These are phyloP conservation scores for Populus hybrid DNA, from an alignment of 441 rosid genomes.

Conservation along the genomic window DNA sequence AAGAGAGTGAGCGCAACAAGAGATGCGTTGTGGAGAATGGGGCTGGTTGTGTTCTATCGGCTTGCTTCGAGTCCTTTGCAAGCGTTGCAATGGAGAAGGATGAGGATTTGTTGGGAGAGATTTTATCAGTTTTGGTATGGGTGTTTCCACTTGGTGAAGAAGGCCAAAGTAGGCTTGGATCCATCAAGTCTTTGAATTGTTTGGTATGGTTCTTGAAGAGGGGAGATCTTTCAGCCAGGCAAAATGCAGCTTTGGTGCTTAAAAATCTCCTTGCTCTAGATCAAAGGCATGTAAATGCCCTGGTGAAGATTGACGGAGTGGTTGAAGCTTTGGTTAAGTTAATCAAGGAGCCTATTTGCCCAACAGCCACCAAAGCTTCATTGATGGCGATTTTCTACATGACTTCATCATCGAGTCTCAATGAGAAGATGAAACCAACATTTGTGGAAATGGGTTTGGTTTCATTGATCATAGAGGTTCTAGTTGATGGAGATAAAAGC, in stretches of 20 bases:
- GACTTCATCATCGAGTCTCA: not conserved
- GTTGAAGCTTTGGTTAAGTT: constrained; percentile 8
- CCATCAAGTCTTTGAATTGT: constrained; percentile 15
- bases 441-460: constrained; percentile 21
- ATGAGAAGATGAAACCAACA: constrained; percentile 3
- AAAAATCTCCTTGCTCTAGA: constrained; percentile 20
- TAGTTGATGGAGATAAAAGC: constrained; percentile 20
- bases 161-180: constrained; percentile 21
- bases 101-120: constrained; percentile 18
- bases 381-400: constrained; percentile 17
- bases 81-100: constrained; percentile 15
- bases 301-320: constrained; percentile 16
- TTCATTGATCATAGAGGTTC: constrained; percentile 11
- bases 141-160: constrained; percentile 20
- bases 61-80: constrained; percentile 24
- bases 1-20: constrained; percentile 33
- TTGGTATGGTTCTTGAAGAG: constrained; percentile 16
- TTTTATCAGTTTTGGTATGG: constrained; percentile 21
- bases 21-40: constrained; percentile 20
- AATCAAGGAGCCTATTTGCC: constrained; percentile 20
- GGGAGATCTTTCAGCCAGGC: constrained; percentile 18
- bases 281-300: not conserved
- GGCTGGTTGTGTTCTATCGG: constrained; percentile 13
- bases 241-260: constrained; percentile 11
- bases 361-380: constrained; percentile 21